Percentiles rank a stretch among this genome's conserved stretches.
phyloP scores from a whole-genome alignment of 2,329 filamentous ascomycete species.

The Exophiala oligosperma region DNA sequence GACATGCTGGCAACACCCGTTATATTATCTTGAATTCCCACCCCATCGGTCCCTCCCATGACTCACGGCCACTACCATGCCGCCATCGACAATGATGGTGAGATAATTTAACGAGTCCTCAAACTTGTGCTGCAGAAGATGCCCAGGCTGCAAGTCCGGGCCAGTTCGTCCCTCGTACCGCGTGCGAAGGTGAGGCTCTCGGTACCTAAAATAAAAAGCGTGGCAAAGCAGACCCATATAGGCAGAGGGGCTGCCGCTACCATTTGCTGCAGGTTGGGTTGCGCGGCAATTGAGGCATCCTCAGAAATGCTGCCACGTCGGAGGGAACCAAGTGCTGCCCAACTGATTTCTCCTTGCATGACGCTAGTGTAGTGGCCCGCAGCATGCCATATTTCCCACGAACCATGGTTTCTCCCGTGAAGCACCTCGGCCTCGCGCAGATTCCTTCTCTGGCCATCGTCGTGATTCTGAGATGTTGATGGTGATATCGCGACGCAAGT shows the following conservation, averaged over 20 bases:
- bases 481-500: conserved; percentile 7
- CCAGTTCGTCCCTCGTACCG: conserved; percentile 18
- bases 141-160: neutral
- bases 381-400: conserved; percentile 18
- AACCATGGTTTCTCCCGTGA: conserved; percentile 15
- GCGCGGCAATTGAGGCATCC: conserved; percentile 22
- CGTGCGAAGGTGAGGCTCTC: conserved; percentile 16
- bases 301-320: conserved; percentile 26
- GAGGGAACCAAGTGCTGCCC: conserved; percentile 21
- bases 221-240: conserved; percentile 10
- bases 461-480: neutral
- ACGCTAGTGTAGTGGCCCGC: conserved; percentile 20
- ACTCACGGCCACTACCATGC: conserved; percentile 8
- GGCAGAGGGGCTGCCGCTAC: neutral
- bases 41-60: conserved; percentile 1
- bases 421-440: conserved; percentile 16
- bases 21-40: conserved; percentile 3
- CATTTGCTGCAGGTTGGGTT: conserved; percentile 21
- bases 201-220: conserved; percentile 9
- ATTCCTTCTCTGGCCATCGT: conserved; percentile 9
- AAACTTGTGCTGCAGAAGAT: conserved; percentile 1
- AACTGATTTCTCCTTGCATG: conserved; percentile 16
- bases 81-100: neutral
- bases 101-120: conserved; percentile 16
- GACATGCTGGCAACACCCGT: conserved; percentile 1